Percentiles rank a stretch among this genome's conserved stretches.
Evolutionary conservation across 1,284 basidiomycete genomes (phyloP).

Genomic region (Apiotrichum mycotoxinovorans): DNA sequence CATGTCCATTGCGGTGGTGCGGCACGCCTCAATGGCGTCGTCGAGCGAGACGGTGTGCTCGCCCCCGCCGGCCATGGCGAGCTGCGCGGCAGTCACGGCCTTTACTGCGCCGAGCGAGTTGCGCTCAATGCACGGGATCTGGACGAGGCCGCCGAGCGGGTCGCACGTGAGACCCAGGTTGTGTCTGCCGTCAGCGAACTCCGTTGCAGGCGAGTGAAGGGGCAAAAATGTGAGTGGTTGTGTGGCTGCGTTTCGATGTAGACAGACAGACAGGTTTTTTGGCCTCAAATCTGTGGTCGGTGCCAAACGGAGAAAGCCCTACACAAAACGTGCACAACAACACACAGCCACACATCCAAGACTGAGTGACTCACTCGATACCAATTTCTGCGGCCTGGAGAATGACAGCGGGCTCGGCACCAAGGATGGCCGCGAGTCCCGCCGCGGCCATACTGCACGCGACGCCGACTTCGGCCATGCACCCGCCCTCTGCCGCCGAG

Average conservation of each 20-base stretch:
- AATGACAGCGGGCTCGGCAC: conserved; percentile 58
- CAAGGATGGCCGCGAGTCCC: conserved; percentile 90
- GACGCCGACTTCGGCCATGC: conserved; percentile 53
- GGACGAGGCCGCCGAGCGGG: conserved; percentile 76
- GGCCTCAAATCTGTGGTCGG: no score
- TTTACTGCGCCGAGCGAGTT: conserved; percentile 64
- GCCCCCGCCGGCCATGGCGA: conserved; percentile 85
- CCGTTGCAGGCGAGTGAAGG: neutral
- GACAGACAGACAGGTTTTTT: no score
- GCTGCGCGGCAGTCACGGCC: conserved; percentile 84
- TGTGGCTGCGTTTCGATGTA: no score
- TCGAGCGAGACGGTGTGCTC: conserved; percentile 61
- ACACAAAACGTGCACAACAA: no score
- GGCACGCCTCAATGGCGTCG: conserved; percentile 94
- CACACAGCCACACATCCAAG: no score
- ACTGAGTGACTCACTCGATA: conserved; percentile 54
- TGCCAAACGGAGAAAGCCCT: no score
- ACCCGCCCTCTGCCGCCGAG: conserved; percentile 84
- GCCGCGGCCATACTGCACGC: conserved; percentile 58
- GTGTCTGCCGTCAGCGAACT: conserved; percentile 58
- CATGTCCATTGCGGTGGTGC: conserved; percentile 70
- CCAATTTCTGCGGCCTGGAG: conserved; percentile 88
- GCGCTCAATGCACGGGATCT: conserved; percentile 85
- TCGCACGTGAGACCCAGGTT: conserved; percentile 87
- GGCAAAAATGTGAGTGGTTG: no score